Conservation (phyloP, 208 protist genomes). For the Perkinsela sp. region DNA sequence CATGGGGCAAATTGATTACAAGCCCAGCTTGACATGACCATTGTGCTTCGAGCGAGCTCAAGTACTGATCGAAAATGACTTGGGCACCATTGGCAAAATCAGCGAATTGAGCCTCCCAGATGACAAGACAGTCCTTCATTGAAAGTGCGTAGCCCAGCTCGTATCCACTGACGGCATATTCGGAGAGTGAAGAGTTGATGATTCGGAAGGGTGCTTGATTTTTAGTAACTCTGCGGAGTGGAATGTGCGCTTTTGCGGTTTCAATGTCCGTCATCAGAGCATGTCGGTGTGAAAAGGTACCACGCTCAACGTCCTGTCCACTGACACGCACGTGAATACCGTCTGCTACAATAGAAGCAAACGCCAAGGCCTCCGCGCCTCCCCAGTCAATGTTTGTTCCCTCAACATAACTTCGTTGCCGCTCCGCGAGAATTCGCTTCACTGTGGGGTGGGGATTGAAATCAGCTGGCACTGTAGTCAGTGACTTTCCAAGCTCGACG, state of each 20-base stretch:
- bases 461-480: constrained; percentile 55
- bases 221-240: constrained; percentile 15
- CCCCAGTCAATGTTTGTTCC: constrained; percentile 72
- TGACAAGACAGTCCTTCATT: constrained; percentile 68
- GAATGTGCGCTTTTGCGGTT: constrained; percentile 54
- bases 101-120: constrained; percentile 98
- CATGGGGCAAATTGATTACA: constrained; percentile 86
- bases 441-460: constrained; percentile 61
- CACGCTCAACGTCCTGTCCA: constrained; percentile 88
- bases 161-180: constrained; percentile 86
- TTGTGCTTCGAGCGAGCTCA: constrained; percentile 73
- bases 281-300: constrained; percentile 93
- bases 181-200: constrained; percentile 77
- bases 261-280: constrained; percentile 74
- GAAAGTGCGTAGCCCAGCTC: constrained; percentile 81
- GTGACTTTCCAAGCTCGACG: constrained; percentile 20
- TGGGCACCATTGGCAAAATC: constrained; percentile 96
- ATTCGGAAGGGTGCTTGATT: constrained; percentile 53
- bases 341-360: constrained; percentile 67
- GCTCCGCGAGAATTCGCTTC: constrained; percentile 48
- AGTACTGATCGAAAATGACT: constrained; percentile 92
- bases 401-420: constrained; percentile 46
- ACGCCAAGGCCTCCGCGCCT: constrained; percentile 73
- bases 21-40: constrained; percentile 77
- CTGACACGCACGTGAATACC: constrained; percentile 68